Evolutionary conservation across 108 stramenopile species (phyloP).

Genomic region (Aurantiochytrium sp.): DNA sequence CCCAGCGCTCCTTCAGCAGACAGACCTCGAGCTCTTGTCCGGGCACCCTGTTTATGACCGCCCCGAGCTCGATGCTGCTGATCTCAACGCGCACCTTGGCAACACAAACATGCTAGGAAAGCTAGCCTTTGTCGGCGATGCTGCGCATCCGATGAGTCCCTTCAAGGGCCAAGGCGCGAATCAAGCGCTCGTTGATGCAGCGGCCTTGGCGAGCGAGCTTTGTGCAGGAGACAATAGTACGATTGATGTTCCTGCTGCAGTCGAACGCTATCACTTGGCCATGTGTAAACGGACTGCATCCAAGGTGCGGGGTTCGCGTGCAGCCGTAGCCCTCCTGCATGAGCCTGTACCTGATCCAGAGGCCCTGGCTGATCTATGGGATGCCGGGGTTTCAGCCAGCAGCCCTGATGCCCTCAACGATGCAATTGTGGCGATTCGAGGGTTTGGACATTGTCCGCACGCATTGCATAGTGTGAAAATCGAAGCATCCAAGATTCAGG

Average conservation of each 20-base stretch:
- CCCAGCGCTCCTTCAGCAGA: not conserved
- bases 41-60: conserved; percentile 29
- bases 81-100: not conserved
- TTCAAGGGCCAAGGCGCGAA: conserved; percentile 40
- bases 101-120: not conserved
- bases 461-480: not conserved
- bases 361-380: not conserved
- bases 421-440: not conserved
- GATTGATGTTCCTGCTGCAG: not conserved
- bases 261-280: not conserved
- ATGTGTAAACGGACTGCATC: not conserved
- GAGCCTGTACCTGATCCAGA: not conserved
- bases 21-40: not conserved
- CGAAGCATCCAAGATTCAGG: not conserved
- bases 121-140: conserved; percentile 27
- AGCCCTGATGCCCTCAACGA: not conserved
- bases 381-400: not conserved
- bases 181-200: conserved; percentile 29
- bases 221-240: not conserved
- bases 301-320: not conserved
- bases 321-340: not conserved
- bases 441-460: not conserved
- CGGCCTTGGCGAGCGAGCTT: not conserved
- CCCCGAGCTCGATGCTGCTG: not conserved
- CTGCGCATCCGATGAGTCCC: conserved; percentile 32